These are phyloP conservation scores for Alternaria sp. DNA, from an alignment of 2,329 filamentous ascomycete genomes.

Conservation along the genomic window DNA sequence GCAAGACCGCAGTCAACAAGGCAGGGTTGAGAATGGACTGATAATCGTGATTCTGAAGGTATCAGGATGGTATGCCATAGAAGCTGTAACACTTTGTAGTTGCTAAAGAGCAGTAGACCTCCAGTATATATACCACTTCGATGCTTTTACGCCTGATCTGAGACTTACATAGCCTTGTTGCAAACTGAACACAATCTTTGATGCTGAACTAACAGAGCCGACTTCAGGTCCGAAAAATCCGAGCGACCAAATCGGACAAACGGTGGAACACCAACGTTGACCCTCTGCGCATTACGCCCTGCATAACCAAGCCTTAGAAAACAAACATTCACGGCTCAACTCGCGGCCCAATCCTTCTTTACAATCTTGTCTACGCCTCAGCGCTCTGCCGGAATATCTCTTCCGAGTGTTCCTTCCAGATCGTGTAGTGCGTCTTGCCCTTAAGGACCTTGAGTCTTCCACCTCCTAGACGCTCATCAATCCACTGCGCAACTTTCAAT, in stretches of 20 bases:
- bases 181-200: background rate
- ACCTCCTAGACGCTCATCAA: constrained; percentile 28
- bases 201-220: background rate
- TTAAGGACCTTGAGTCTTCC: constrained; percentile 30
- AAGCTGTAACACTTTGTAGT: background rate
- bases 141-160: background rate
- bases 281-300: constrained; percentile 2
- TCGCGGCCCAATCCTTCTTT: background rate
- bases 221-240: background rate
- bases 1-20: background rate
- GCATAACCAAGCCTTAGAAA: constrained; percentile 1
- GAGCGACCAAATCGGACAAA: background rate
- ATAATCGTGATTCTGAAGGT: background rate
- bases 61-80: background rate
- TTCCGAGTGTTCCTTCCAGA: constrained; percentile 33
- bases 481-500: constrained; percentile 30
- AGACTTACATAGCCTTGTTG: background rate
- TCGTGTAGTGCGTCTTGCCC: constrained; percentile 34
- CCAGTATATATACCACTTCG: background rate
- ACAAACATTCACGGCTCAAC: background rate
- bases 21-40: background rate
- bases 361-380: constrained; percentile 12
- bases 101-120: background rate
- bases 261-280: background rate
- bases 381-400: constrained; percentile 28